Evolutionary conservation across 1,284 basidiomycete genomes (phyloP), one percentile per base, ranked within the genome.

Genomic region (Anthracocystis walkeri): DNA sequence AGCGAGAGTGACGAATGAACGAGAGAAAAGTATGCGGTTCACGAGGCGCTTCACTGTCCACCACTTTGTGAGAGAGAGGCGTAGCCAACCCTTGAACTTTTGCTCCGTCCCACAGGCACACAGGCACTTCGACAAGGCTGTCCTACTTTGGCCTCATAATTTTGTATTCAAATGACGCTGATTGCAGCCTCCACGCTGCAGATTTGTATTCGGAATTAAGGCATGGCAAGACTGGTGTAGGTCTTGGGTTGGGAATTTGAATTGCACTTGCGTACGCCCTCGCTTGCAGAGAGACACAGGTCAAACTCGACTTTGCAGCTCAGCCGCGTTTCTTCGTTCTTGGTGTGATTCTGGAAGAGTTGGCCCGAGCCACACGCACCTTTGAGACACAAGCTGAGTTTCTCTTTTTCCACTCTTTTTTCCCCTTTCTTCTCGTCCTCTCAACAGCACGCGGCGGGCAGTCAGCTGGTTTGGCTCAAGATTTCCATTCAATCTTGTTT

Each of bases 351-450:
- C 53, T 45, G 7, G 11, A 27, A 21, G 33, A 57, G 55, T 57
- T 57, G 55, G 55, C 55, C 55, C 55, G 55, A 57, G 55, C 55
- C 45, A 40, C 45, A 40, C 55, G 20, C 29, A 42, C 52, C 7
- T 21, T n/a, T 7, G 20, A 40, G 35, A 27, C 33, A 52, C 51
- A 29, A 18, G 14, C 25, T 46, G 4, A 21, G 20, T 6, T 44
- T 21, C 20, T 23, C 29, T 29, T 44, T n/a, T 21, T 44, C 38
- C 44, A 21, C 21, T 25, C 42, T 48, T n/a, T 21, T 6, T 48
- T 46, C 14, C 6, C 25, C 23, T 27, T 27, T 27, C 23, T 46
- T 45, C 21, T 23, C 20, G 42, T 45, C 44, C 25, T 25, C 16
- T 23, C 7, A 21, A 20, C 7, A 44, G 16, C 20, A 23, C 38